Evolutionary conservation across 1,284 basidiomycete genomes (phyloP), one percentile per base, ranked within the genome.

Genomic region (Thelephora terrestris): DNA sequence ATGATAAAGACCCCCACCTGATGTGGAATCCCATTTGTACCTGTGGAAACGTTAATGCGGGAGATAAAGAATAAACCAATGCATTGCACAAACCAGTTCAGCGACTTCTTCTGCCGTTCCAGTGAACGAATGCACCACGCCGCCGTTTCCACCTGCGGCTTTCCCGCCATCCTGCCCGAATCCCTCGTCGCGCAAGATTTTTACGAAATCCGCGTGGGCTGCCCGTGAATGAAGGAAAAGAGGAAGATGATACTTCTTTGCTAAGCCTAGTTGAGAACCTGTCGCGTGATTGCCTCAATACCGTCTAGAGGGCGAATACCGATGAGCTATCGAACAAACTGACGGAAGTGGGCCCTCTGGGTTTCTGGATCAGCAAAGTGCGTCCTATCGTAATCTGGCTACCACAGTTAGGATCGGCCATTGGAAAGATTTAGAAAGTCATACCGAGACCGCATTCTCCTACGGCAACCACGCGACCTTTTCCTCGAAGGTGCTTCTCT

Each of bases 91-190:
- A 53, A 92, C 79, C 48, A 90, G 66, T 59, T 94, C 86, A 7
- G 67, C 58, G 43, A 78, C 78, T 62, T 94, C 89, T 21, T 74
- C 72, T 1, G 61, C 54, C 0, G 76, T 78, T 0, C 91, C 91
- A 0, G 90, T 92, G 64, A 92, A 92, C 55, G 84, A 88, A 64
- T 94, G 92, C 7, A 91, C 89, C 7, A 93, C 89, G 1, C 86
- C 89, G 9, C 85, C 78, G 39, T 70, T 73, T 3, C 69, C 80
- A 35, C 81, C 81, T 24, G 72, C 65, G 16, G 60, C 65, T 35
- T 57, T 64, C 1, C 81, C 81, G 18, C 80, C 78, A 48, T 81
- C 67, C 51, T 74, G 71, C 16, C 73, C 73, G 50, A 83, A 80
- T 0, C 80, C 79, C 59, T 82, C 80, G 57, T 81, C 79, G 25